A percentile compares a stretch with the other conserved stretches of the same genome.
Conservation (phyloP, 2,329 filamentous ascomycete species). For the Trichoderma breve region DNA sequence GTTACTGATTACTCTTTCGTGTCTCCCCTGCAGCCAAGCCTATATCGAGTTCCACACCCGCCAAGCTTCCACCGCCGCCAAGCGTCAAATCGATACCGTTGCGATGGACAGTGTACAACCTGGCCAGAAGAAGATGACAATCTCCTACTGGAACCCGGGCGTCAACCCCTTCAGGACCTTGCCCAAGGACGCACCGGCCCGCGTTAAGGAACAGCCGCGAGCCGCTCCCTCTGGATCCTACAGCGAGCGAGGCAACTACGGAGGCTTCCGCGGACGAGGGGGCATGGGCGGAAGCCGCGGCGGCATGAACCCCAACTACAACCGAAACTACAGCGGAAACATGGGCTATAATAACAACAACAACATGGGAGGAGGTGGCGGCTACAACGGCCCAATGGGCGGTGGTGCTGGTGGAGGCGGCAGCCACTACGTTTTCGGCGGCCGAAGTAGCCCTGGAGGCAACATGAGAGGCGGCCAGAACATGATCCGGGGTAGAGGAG, state of each 20-base stretch:
- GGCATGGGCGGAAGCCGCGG: slow-evolving; percentile 43
- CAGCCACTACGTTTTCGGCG: slow-evolving; percentile 51
- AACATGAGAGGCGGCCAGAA: slow-evolving; percentile 52
- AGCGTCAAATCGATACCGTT: slow-evolving; percentile 73
- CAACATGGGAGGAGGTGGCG: slow-evolving; percentile 43
- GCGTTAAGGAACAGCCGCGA: slow-evolving; percentile 61
- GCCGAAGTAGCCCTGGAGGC: slow-evolving; percentile 33
- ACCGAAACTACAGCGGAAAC: slow-evolving; percentile 42
- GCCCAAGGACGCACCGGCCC: slow-evolving; percentile 75
- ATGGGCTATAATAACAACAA: slow-evolving; percentile 40
- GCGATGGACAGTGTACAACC: slow-evolving; percentile 50
- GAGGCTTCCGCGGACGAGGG: slow-evolving; percentile 54
- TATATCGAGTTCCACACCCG: slow-evolving; percentile 82
- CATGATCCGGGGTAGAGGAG: slow-evolving; percentile 48
- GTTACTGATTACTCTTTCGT: slow-evolving; percentile 19
- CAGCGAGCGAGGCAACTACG: slow-evolving; percentile 50
- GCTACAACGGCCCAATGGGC: slow-evolving; percentile 50
- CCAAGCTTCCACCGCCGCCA: slow-evolving; percentile 81
- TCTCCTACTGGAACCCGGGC: slow-evolving; percentile 72
- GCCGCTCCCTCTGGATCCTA: slow-evolving; percentile 50
- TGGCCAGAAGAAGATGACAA: slow-evolving; percentile 67
- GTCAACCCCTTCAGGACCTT: slow-evolving; percentile 88
- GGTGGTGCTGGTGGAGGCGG: slow-evolving; percentile 47
- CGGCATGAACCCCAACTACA: slow-evolving; percentile 48
- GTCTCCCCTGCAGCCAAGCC: slow-evolving; percentile 54